Evolutionary conservation across 1,139 yeast species (phyloP).

Genomic region (Pichia sp.): DNA sequence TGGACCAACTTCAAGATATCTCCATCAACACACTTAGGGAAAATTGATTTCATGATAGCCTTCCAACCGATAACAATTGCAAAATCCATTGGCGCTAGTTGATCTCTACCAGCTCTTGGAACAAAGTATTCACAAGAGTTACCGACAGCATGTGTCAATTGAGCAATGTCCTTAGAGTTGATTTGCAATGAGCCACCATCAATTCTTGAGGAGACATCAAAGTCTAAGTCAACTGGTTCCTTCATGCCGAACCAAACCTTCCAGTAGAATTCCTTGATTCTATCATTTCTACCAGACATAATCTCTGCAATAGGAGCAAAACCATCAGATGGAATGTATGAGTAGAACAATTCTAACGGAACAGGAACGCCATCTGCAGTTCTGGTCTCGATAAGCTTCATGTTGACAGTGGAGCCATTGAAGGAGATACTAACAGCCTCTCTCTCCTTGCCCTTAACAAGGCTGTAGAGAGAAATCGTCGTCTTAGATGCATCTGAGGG

Average conservation of each 20-base stretch:
- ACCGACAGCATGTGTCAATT: slow-evolving; percentile 95
- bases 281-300: slow-evolving; percentile 83
- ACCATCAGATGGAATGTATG: slow-evolving; percentile 79
- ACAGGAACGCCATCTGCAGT: slow-evolving; percentile 73
- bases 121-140: slow-evolving; percentile 96
- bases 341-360: slow-evolving; percentile 72
- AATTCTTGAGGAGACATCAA: slow-evolving; percentile 60
- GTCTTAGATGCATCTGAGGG: slow-evolving; percentile 51
- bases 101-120: slow-evolving; percentile 75
- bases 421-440: slow-evolving; percentile 63
- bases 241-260: slow-evolving; percentile 85
- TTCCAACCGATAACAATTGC: slow-evolving; percentile 99
- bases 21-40: slow-evolving; percentile 96
- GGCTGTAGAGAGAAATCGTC: slow-evolving; percentile 61
- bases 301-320: slow-evolving; percentile 92
- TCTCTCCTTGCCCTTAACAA: slow-evolving; percentile 64
- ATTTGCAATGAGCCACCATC: slow-evolving; percentile 69
- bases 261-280: slow-evolving; percentile 97
- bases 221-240: slow-evolving; percentile 51
- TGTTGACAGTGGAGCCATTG: slow-evolving; percentile 50
- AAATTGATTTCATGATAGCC: slow-evolving; percentile 93
- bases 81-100: slow-evolving; percentile 97
- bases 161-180: slow-evolving; percentile 75
- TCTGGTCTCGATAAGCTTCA: slow-evolving; percentile 83
- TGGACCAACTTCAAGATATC: slow-evolving; percentile 92